Base-by-base conservation (phyloP, 176 grass and related monocot genomes). In the Lolium perenne region DNA sequence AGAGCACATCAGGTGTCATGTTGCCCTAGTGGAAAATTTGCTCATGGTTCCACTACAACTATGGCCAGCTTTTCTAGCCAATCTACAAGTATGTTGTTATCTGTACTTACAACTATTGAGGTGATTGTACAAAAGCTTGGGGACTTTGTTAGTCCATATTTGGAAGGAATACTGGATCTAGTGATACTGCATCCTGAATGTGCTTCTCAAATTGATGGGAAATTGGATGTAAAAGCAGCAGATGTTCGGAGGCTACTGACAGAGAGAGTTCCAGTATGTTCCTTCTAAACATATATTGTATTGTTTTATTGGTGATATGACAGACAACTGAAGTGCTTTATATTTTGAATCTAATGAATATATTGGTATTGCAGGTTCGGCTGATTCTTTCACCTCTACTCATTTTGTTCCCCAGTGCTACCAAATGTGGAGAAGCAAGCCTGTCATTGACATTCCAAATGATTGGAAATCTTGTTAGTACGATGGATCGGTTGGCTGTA, bases 261-360 rank as follows among this genome's bases (percentile, higher is more conserved):
- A 29, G 92, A 92, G 43, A 95, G 78, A 89, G 91, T 95, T 92
- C 96, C 91, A 87, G 96, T 98, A 98, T 76, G 92, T 94, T 82
- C 54, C 21, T 72, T 51, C 72, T 79, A 66, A 60, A 74, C 35
- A 47, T 68, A 49, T 70, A 58, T 71, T 65, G 13, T 13, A 20
- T 47, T 55, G 7, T 68, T 82, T 70, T 85, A 4, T 80, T 25
- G 10, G n/a, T 51, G 41, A 35, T 71, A 82, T 80, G 46, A 69
- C 83, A 35, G 67, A 62, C 47, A 25, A 20, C 80, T 38, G 57
- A 57, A 48, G 63, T 50, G 29, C 12, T 50, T 64, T 76, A 6
- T 83, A 47, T 64, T 80, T 78, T 26, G 20, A 46, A 65, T 81
- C 56, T 89, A 77, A 89, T 89, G 38, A 25, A 57, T 64, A 35